A percentile compares a stretch with the other conserved stretches of the same genome.
These are phyloP conservation scores for Celoporthe dispersa DNA, from an alignment of 2,329 filamentous ascomycete genomes.

Conservation along the genomic window DNA sequence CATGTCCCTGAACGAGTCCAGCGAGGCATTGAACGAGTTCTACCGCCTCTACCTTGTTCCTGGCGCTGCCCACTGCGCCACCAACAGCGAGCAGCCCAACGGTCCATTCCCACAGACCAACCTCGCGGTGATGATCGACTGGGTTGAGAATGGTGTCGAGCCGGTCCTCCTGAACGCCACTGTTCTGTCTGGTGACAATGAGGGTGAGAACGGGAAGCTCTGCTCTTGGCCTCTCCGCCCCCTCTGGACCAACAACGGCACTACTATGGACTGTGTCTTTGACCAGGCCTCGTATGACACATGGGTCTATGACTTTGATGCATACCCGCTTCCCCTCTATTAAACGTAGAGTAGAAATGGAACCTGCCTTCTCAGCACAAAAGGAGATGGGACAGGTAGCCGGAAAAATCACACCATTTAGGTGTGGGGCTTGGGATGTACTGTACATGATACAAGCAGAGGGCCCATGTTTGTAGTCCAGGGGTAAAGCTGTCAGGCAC, in stretches of 20 bases:
- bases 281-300: constrained; percentile 26
- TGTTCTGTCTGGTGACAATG: constrained; percentile 33
- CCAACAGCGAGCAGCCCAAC: background rate
- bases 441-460: background rate
- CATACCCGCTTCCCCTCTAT: constrained; percentile 19
- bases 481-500: background rate
- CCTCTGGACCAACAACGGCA: constrained; percentile 41
- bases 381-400: background rate
- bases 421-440: background rate
- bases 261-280: constrained; percentile 15
- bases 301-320: constrained; percentile 21
- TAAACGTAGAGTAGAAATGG: background rate
- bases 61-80: constrained; percentile 50
- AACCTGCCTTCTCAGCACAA: background rate
- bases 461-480: background rate
- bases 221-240: constrained; percentile 49
- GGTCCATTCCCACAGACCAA: background rate
- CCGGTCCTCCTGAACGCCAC: constrained; percentile 37
- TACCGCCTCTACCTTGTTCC: constrained; percentile 52
- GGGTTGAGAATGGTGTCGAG: constrained; percentile 37
- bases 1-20: constrained; percentile 33
- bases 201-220: constrained; percentile 42
- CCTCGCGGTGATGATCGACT: constrained; percentile 35
- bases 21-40: constrained; percentile 45
- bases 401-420: background rate